Percentiles rank a stretch among this genome's conserved stretches.
These are phyloP conservation scores for Colletotrichum chrysophilum DNA, from an alignment of 2,329 filamentous ascomycete species.

Conservation along the genomic window DNA sequence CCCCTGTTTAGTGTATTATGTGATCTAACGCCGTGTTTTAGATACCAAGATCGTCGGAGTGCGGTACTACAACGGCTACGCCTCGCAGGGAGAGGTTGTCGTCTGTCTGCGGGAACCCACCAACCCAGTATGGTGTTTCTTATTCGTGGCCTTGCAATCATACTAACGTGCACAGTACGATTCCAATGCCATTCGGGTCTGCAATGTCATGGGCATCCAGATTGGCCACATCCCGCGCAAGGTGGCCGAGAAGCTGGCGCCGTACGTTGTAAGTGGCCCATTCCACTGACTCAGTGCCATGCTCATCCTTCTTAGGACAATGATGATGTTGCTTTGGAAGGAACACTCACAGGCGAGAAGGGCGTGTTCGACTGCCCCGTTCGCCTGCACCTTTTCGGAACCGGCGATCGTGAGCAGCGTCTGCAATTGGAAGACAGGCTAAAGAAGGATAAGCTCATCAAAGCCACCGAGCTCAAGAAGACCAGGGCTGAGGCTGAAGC, in stretches of 20 bases:
- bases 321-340: slow-evolving; percentile 69
- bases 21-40: slow-evolving; percentile 22
- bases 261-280: slow-evolving; percentile 65
- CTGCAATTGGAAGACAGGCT: slow-evolving; percentile 64
- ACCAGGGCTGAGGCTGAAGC: slow-evolving; percentile 59
- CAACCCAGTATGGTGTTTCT: slow-evolving; percentile 53
- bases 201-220: slow-evolving; percentile 76
- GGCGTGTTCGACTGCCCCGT: slow-evolving; percentile 75
- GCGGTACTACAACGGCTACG: slow-evolving; percentile 67
- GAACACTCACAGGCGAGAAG: slow-evolving; percentile 70
- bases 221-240: slow-evolving; percentile 79
- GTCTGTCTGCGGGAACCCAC: slow-evolving; percentile 67
- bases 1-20: neutral
- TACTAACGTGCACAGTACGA: slow-evolving; percentile 57
- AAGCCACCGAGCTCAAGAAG: slow-evolving; percentile 59
- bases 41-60: slow-evolving; percentile 56
- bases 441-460: slow-evolving; percentile 68
- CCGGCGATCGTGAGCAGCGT: slow-evolving; percentile 58
- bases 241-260: slow-evolving; percentile 73
- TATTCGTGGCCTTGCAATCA: neutral
- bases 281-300: neutral
- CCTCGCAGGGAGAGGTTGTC: slow-evolving; percentile 67
- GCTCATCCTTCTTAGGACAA: slow-evolving; percentile 50
- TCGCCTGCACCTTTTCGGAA: slow-evolving; percentile 71
- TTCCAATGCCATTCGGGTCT: slow-evolving; percentile 76